Base-by-base conservation (phyloP, 1,284 basidiomycete genomes). In the Mycosarcoma maydis region DNA sequence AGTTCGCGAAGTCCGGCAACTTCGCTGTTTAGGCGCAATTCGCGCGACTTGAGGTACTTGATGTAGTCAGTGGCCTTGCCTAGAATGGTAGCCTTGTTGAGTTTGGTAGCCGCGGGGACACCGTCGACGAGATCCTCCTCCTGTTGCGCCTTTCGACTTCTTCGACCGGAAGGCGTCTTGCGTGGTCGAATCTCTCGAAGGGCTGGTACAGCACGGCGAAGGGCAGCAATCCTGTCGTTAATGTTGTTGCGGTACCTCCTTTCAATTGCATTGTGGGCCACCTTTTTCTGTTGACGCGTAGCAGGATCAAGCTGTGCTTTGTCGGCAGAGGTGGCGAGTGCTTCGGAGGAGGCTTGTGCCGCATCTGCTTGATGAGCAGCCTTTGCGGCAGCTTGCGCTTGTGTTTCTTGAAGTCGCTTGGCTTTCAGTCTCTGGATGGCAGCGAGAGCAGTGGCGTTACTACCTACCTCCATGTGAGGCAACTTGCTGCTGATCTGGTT, bases 121-220 rank as follows among this genome's bases (percentile, higher is more conserved):
- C 80, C 80, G 33, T 81, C 80, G 26, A 81, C 80, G 23, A 81
- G 57, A 37, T 76, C 70, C 19, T 75, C 68, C 20, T 76, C 64
- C 45, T 75, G 66, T 30, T 70, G 59, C 4, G 66, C 73, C 36
- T 78, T 77, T 8, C 75, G 66, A 36, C 68, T 71, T 10, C 71
- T 48, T 8, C 64, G 58, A 22, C 74, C 74, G n/a, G 58, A 51
- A 10, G 73, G 59, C 16, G 60, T 67, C 60, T 73, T 76, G 52
- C 60, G 57, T 4, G 78, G 73, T 9, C 69, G 73, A 20, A 76
- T 67, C 53, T 80, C 77, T 26, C 73, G 88, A 30, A 93, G 85
- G 0, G 91, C 92, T 2, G 91, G 91, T 2, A 93, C 91, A 10
- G 91, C 89, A 75, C 88, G 87, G 53, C 90, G 88, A 37, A 80